These are phyloP conservation scores for Malassezia equina DNA, from an alignment of 1,284 basidiomycete species.

Conservation along the genomic window DNA sequence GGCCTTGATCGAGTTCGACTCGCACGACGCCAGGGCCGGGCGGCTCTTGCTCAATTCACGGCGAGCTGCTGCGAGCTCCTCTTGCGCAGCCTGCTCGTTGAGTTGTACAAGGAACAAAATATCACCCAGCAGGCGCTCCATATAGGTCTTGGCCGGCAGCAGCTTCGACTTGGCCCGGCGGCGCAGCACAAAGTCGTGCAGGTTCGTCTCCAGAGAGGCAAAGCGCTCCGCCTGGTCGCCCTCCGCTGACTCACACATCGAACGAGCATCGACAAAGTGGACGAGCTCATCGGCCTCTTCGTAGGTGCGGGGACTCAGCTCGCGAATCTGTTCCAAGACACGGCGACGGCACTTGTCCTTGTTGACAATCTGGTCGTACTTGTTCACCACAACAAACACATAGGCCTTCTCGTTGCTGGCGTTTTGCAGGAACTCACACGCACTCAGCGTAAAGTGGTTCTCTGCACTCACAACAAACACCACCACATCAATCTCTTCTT, in stretches of 20 bases:
- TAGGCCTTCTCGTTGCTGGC: slow-evolving; percentile 96
- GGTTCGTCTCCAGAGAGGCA: slow-evolving; percentile 75
- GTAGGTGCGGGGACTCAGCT: slow-evolving; percentile 81
- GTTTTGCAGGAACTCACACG: slow-evolving; percentile 84
- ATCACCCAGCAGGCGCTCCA: slow-evolving; percentile 77
- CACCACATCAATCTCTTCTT: slow-evolving; percentile 96
- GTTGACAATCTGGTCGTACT: slow-evolving; percentile 89
- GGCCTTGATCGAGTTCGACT: slow-evolving; percentile 61
- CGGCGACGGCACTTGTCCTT: slow-evolving; percentile 82
- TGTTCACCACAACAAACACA: slow-evolving; percentile 97
- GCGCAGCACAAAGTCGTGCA: slow-evolving; percentile 87
- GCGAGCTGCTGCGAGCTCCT: slow-evolving; percentile 67
- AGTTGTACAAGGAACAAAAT: slow-evolving; percentile 74
- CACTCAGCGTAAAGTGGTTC: slow-evolving; percentile 95
- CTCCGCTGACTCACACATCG: slow-evolving; percentile 40
- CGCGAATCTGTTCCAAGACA: slow-evolving; percentile 87
- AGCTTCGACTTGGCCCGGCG: slow-evolving; percentile 94
- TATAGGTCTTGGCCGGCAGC: slow-evolving; percentile 84
- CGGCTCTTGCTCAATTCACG: slow-evolving; percentile 62
- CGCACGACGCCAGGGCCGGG: slow-evolving; percentile 80
- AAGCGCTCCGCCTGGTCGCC: slow-evolving; percentile 56
- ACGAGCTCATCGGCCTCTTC: slow-evolving; percentile 86
- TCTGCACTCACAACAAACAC: slow-evolving; percentile 97
- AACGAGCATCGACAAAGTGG: slow-evolving; percentile 85
- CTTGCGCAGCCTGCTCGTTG: slow-evolving; percentile 73